Evolutionary conservation across 2,329 filamentous ascomycete species (phyloP), one percentile per base, ranked within the genome.

Genomic region (Neoascochyta sp.): DNA sequence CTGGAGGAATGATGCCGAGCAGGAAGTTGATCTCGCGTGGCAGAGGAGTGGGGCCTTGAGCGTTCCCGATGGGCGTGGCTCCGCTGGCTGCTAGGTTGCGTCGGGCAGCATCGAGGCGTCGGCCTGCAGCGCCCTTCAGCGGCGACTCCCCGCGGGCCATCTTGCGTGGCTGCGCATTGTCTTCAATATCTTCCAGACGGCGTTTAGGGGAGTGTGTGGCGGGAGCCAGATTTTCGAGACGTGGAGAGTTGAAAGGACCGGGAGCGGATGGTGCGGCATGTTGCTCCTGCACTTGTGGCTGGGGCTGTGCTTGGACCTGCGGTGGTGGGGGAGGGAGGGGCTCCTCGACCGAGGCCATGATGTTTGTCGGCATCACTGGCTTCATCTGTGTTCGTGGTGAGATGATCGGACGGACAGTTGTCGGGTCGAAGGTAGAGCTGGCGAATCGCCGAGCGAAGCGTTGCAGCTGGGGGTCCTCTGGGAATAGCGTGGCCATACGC

Each of bases 401-500:
- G 39, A 95, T 76, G 45, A 95, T 85, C 22, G 87, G 81, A 14
- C 82, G 83, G n/a, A 86, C 78, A 7, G 75, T 73, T 14, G 88
- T 83, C 3, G 88, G 88, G 56, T 95, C 84, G 53, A 95, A 96
- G 12, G 73, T 77, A 7, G 53, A 40, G 20, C 44, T 51, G 4
- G 81, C 76, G 62, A 85, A 94, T 18, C 90, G 83, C 36, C 82
- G 77, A 8, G 79, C 74, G 60, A 95, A 96, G 38, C 80, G 78
- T 9, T 73, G 67, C 21, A 95, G 72, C 33, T 77, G 81, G 3
- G 87, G 82, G 51, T 95, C 90, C 36, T 89, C 81, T 0, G 89
- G 89, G 62, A 87, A 98, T n/a, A 95, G 73, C 54, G 95, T 88
- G 13, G 78, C 76, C 88, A 98, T 96, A 25, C 92, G 81, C 51